phyloP scores from a whole-genome alignment of 768 basidiomycete genomes.

The Trametes gibbosa region DNA sequence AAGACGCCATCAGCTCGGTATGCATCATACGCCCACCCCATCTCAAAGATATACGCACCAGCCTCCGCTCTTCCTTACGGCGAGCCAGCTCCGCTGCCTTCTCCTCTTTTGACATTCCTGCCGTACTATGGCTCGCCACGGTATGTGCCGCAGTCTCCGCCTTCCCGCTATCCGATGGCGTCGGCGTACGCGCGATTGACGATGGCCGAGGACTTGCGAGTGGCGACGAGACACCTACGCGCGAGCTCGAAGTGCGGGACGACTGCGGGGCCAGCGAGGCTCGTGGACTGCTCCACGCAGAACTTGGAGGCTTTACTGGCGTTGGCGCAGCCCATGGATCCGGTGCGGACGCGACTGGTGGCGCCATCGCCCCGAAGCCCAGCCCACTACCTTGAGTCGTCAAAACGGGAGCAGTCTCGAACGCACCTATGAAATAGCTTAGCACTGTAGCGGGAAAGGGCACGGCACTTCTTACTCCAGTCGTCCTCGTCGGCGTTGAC shows the following conservation, averaged over 20 bases:
- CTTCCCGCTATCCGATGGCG: conserved; percentile 24
- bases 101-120: conserved; percentile 78
- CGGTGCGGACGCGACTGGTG: background rate
- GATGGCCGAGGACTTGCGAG: conserved; percentile 3
- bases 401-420: conserved; percentile 31
- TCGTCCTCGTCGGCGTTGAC: conserved; percentile 91
- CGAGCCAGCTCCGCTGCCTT: conserved; percentile 91
- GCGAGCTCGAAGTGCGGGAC: background rate
- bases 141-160: conserved; percentile 20
- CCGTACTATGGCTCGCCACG: conserved; percentile 33
- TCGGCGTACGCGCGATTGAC: conserved; percentile 14
- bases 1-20: background rate
- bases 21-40: background rate
- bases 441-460: background rate
- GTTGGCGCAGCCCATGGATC: conserved; percentile 17
- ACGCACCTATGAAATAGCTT: conserved; percentile 24
- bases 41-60: conserved; percentile 45
- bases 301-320: background rate
- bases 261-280: conserved; percentile 8
- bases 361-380: conserved; percentile 24
- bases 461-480: conserved; percentile 64
- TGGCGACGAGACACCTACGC: background rate
- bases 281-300: conserved; percentile 1
- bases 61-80: conserved; percentile 88
- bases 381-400: conserved; percentile 20